phyloP scores from a whole-genome alignment of 805 yeast species.

The fission yeast (Schizosaccharomyces pombe) region DNA sequence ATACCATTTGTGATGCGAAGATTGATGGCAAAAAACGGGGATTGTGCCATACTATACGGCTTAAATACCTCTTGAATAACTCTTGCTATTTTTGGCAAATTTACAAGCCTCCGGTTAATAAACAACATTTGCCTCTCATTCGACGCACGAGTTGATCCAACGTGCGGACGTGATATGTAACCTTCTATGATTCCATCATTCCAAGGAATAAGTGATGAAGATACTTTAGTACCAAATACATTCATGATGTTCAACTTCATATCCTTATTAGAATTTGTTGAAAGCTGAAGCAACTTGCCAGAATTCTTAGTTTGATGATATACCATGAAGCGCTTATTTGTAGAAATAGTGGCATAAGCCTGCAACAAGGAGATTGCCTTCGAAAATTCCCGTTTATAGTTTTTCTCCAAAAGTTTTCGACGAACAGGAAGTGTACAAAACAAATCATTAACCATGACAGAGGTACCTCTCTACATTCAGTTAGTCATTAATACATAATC shows the following conservation, averaged over 20 bases:
- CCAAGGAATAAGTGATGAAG: conserved; percentile 25
- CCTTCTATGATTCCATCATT: conserved; percentile 25
- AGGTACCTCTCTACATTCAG: conserved; percentile 32
- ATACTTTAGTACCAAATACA: conserved; percentile 47
- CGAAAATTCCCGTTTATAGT: conserved; percentile 45
- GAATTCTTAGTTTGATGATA: conserved; percentile 18
- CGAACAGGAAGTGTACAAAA: conserved; percentile 62
- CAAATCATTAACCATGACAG: conserved; percentile 30
- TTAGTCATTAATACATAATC: neutral
- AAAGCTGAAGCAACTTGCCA: neutral
- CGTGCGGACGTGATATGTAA: conserved; percentile 46
- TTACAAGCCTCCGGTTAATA: conserved; percentile 56
- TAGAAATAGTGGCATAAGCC: conserved; percentile 39
- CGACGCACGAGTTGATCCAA: conserved; percentile 52
- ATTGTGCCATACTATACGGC: conserved; percentile 45
- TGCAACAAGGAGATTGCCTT: conserved; percentile 42
- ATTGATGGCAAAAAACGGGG: conserved; percentile 46
- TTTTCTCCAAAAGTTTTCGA: conserved; percentile 43
- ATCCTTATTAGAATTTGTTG: conserved; percentile 7
- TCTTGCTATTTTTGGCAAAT: conserved; percentile 29
- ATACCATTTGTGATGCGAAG: conserved; percentile 19
- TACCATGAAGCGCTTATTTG: conserved; percentile 35
- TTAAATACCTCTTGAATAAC: conserved; percentile 52
- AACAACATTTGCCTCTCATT: conserved; percentile 54
- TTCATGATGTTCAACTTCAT: conserved; percentile 37